Evolutionary conservation across 1,284 basidiomycete genomes (phyloP).

Genomic region (Nidula niveotomentosa): DNA sequence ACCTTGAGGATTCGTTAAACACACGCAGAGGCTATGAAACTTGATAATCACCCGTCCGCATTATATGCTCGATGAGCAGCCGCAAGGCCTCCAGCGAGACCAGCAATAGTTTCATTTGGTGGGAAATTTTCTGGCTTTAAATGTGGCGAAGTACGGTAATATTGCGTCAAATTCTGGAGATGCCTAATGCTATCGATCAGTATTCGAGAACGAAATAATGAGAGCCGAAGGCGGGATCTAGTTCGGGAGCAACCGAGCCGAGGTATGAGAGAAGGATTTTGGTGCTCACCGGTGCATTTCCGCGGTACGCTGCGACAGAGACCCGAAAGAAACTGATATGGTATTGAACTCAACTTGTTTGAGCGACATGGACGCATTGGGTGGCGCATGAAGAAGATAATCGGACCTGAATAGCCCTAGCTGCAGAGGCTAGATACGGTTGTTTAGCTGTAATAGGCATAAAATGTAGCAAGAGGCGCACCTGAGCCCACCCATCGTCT

Average conservation of each 20-base stretch:
- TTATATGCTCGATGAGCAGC: slow-evolving; percentile 80
- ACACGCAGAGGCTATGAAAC: neutral
- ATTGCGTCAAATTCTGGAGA: slow-evolving; percentile 62
- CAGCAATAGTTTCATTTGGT: slow-evolving; percentile 69
- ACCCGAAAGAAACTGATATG: slow-evolving; percentile 90
- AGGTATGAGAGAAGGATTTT: neutral
- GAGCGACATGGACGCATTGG: slow-evolving; percentile 46
- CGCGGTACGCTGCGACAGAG: slow-evolving; percentile 74
- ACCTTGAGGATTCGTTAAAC: slow-evolving; percentile 33
- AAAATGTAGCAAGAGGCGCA: slow-evolving; percentile 12
- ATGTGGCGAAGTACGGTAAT: slow-evolving; percentile 59
- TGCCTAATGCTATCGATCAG: slow-evolving; percentile 46
- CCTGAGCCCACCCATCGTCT: slow-evolving; percentile 52
- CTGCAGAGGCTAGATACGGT: slow-evolving; percentile 63
- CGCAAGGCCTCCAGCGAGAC: slow-evolving; percentile 77
- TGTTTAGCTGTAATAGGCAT: slow-evolving; percentile 1
- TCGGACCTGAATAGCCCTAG: slow-evolving; percentile 96
- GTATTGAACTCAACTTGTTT: slow-evolving; percentile 99
- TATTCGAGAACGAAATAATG: too few species aligned
- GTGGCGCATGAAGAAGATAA: slow-evolving; percentile 81
- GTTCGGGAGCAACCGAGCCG: slow-evolving; percentile 1
- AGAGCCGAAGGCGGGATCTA: too few species aligned
- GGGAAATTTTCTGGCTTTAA: slow-evolving; percentile 68
- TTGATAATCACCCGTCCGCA: slow-evolving; percentile 41
- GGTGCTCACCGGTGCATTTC: slow-evolving; percentile 73